Conservation (phyloP, 768 basidiomycete genomes). For the Boletus fagicola region DNA sequence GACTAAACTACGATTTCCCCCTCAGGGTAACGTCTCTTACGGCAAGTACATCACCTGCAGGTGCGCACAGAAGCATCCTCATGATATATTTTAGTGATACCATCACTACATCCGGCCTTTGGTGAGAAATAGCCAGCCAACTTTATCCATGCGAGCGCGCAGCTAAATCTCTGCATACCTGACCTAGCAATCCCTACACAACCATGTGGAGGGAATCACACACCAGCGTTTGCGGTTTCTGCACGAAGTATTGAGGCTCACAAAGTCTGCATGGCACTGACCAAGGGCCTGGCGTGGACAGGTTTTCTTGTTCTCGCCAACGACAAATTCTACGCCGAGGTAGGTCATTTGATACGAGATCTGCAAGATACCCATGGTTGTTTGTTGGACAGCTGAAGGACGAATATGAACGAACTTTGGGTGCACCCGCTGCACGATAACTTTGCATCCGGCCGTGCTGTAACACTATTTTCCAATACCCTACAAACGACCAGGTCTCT, state of each 20-base stretch:
- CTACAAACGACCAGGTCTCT: slow-evolving; percentile 6
- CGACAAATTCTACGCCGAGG: slow-evolving; percentile 54
- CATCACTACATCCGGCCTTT: slow-evolving; percentile 62
- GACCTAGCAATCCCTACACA: slow-evolving; percentile 66
- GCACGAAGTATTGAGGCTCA: slow-evolving; percentile 64
- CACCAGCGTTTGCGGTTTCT: slow-evolving; percentile 60
- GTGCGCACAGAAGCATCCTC: slow-evolving; percentile 13
- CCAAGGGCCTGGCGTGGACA: slow-evolving; percentile 61
- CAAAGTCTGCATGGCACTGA: slow-evolving; percentile 50
- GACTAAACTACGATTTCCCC: slow-evolving; percentile 16
- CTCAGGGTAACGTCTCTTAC: slow-evolving; percentile 72
- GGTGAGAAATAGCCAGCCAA: slow-evolving; percentile 37
- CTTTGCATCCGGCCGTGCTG: not conserved
- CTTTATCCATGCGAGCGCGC: not conserved
- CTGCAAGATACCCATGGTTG: not conserved
- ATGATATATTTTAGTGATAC: slow-evolving; percentile 43
- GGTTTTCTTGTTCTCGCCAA: slow-evolving; percentile 61
- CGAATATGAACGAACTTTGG: slow-evolving; percentile 20
- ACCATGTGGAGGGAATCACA: slow-evolving; percentile 74
- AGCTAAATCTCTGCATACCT: slow-evolving; percentile 28
- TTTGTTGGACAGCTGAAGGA: slow-evolving; percentile 22
- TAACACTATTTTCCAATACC: slow-evolving; percentile 20
- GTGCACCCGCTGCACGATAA: not conserved
- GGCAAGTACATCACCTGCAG: slow-evolving; percentile 39
- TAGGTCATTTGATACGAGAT: slow-evolving; percentile 20